Conservation (phyloP, 352 stramenopile species). For the Pythium chondricola region DNA sequence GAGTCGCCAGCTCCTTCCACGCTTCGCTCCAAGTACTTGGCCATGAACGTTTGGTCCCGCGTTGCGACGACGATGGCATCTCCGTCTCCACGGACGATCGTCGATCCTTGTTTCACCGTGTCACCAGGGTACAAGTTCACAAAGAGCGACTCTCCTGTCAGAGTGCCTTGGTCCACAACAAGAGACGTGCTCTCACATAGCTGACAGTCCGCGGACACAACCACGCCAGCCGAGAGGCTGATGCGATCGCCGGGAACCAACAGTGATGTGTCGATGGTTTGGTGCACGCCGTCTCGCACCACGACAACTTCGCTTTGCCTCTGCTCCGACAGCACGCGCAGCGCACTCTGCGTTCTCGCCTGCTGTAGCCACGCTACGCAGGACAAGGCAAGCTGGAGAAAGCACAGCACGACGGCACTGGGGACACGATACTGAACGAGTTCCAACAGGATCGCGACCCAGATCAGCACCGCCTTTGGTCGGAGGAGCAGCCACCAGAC, state of each 20-base stretch:
- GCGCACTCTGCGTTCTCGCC: constrained; percentile 78
- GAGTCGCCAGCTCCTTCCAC: constrained; percentile 64
- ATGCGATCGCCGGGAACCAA: constrained; percentile 94
- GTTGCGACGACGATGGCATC: constrained; percentile 90
- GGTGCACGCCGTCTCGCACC: constrained; percentile 85
- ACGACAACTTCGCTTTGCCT: constrained; percentile 84
- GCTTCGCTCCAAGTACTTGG: constrained; percentile 80
- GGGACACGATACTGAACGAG: constrained; percentile 41
- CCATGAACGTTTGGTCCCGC: constrained; percentile 90
- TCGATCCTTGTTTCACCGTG: constrained; percentile 85
- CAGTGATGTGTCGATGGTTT: constrained; percentile 82
- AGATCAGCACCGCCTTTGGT: constrained; percentile 91
- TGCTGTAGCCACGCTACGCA: constrained; percentile 71
- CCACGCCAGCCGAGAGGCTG: constrained; percentile 83
- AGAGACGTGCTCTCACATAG: constrained; percentile 78
- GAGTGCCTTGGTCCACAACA: constrained; percentile 87
- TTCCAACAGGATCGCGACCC: constrained; percentile 85
- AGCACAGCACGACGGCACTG: constrained; percentile 64
- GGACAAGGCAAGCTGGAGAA: constrained; percentile 67
- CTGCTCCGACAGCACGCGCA: constrained; percentile 80
- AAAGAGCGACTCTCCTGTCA: constrained; percentile 94
- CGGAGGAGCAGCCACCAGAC: constrained; percentile 65
- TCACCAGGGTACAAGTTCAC: constrained; percentile 79
- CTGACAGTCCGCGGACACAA: constrained; percentile 90
- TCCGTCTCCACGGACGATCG: constrained; percentile 85